phyloP scores from a whole-genome alignment of 176 grass and related monocot species.

The Zoysia pacifica region DNA sequence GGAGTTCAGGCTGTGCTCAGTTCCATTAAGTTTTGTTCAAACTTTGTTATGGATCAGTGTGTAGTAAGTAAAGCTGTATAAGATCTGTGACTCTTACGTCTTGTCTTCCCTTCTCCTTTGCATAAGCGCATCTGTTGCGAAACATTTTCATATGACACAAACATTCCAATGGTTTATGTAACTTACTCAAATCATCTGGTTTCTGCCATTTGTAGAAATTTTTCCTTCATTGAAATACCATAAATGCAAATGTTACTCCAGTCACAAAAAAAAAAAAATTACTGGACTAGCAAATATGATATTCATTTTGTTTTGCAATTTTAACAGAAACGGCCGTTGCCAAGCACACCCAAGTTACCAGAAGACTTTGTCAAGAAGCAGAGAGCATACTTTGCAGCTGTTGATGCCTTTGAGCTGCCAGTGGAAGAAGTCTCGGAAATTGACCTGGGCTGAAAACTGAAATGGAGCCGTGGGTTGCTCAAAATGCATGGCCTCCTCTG shows the following conservation, averaged over 20 bases:
- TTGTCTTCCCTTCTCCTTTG: neutral
- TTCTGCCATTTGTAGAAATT: neutral
- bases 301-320: constrained; percentile 1
- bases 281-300: neutral
- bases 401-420: constrained; percentile 56
- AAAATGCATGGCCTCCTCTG: neutral
- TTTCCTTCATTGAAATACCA: neutral
- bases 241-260: neutral
- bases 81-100: neutral
- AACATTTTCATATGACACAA: neutral
- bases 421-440: constrained; percentile 53
- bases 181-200: neutral
- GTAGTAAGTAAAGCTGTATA: neutral
- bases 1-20: neutral
- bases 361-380: constrained; percentile 61
- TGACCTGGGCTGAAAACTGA: constrained; percentile 36
- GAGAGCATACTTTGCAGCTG: constrained; percentile 51
- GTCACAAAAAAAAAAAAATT: neutral
- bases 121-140: constrained; percentile 2
- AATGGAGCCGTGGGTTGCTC: neutral
- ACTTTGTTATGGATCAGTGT: neutral
- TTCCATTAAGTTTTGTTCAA: neutral
- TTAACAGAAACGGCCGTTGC: constrained; percentile 32
- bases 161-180: neutral
- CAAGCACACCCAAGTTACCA: constrained; percentile 22